Conservation (phyloP, 2,329 filamentous ascomycete species). For the Monosporascus sp. region DNA sequence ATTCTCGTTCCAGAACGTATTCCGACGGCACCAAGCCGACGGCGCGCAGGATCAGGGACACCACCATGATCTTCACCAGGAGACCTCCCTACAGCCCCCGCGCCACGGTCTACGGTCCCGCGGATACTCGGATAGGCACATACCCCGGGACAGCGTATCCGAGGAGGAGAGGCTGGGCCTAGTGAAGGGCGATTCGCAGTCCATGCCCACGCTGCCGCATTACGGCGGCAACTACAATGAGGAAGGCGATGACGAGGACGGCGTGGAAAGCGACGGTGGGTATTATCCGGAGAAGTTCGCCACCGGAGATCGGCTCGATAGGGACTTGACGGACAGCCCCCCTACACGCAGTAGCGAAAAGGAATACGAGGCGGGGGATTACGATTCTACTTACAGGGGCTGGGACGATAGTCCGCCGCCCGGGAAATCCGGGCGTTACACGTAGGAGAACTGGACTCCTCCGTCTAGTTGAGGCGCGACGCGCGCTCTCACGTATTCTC, state of each 20-base stretch:
- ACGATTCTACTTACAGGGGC: no score
- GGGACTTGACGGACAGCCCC: constrained; percentile 34
- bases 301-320: constrained; percentile 29
- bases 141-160: constrained; percentile 48
- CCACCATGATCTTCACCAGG: constrained; percentile 14
- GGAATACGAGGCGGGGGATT: not conserved
- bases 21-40: constrained; percentile 49
- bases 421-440: no score
- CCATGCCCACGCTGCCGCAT: constrained; percentile 28
- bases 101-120: constrained; percentile 26
- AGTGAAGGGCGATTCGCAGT: constrained; percentile 63
- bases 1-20: constrained; percentile 89
- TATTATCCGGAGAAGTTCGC: constrained; percentile 21
- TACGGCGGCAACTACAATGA: constrained; percentile 32
- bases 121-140: constrained; percentile 35
- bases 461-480: no score
- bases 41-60: constrained; percentile 21
- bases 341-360: constrained; percentile 10
- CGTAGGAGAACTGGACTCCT: no score
- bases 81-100: not conserved
- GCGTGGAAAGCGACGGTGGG: constrained; percentile 23
- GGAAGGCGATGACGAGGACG: constrained; percentile 25
- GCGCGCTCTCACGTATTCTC: no score
- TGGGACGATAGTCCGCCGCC: no score
- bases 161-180: constrained; percentile 81